Conservation (phyloP, 1,139 yeast species). For the Tardiomyces depauwii region DNA sequence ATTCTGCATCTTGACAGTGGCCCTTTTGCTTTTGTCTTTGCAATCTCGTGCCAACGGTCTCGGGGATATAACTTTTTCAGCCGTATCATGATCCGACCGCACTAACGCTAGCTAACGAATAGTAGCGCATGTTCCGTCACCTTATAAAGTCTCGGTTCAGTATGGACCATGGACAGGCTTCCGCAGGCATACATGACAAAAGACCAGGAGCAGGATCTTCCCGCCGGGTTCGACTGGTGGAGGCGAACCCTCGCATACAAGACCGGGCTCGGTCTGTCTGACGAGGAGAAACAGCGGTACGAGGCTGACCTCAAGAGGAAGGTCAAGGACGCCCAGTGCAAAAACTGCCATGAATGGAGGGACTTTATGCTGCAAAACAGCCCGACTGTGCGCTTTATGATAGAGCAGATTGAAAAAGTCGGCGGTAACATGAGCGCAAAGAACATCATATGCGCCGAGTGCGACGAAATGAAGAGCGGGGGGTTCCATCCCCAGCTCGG, state of each 20-base stretch:
- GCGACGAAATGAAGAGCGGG: slow-evolving; percentile 82
- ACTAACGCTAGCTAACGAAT: too few species aligned
- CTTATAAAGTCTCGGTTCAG: too few species aligned
- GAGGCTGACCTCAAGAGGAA: slow-evolving; percentile 39
- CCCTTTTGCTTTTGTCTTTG: too few species aligned
- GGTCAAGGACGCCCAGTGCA: slow-evolving; percentile 46
- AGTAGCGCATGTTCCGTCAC: too few species aligned
- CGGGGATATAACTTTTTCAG: too few species aligned
- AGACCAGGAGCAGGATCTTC: neutral
- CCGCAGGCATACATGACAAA: slow-evolving; percentile 1
- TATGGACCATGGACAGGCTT: too few species aligned
- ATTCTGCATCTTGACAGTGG: slow-evolving; percentile 33
- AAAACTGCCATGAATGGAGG: slow-evolving; percentile 55
- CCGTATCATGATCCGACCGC: too few species aligned
- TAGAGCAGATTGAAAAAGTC: slow-evolving; percentile 65
- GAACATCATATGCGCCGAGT: slow-evolving; percentile 68
- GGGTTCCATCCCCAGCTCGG: slow-evolving; percentile 92
- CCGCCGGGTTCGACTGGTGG: slow-evolving; percentile 68
- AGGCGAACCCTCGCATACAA: slow-evolving; percentile 58
- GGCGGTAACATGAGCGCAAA: slow-evolving; percentile 40
- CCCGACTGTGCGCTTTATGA: slow-evolving; percentile 83
- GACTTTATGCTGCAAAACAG: slow-evolving; percentile 70
- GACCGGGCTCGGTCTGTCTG: slow-evolving; percentile 57
- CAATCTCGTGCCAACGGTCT: too few species aligned
- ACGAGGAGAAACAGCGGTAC: slow-evolving; percentile 42